Percentiles rank a stretch among this genome's conserved stretches.
Evolutionary conservation across 352 stramenopile species (phyloP).

Genomic region (Pythium sukuiense): DNA sequence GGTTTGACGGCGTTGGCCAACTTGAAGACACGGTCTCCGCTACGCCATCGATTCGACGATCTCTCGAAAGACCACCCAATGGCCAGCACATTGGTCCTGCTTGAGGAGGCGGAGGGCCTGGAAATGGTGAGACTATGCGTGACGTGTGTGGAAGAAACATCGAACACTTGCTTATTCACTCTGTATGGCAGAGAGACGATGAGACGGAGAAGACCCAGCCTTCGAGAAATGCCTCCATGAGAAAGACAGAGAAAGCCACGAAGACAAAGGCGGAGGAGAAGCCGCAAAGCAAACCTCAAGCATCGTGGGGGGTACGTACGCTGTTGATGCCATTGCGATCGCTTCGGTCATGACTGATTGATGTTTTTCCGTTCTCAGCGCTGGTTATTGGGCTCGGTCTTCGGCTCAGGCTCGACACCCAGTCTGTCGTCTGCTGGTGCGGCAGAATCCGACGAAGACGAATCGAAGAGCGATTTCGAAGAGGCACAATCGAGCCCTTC

Average conservation of each 20-base stretch:
- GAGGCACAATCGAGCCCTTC: conserved; percentile 16
- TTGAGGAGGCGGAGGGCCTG: conserved; percentile 39
- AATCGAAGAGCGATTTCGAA: conserved; percentile 20
- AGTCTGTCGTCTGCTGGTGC: background rate
- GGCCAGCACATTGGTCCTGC: conserved; percentile 38
- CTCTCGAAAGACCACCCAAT: conserved; percentile 53
- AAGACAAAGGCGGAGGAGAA: background rate
- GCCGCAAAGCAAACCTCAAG: background rate
- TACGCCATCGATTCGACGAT: conserved; percentile 71
- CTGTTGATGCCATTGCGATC: background rate
- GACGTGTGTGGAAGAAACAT: too few species aligned
- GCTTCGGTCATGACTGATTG: background rate
- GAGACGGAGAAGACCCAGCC: conserved; percentile 1
- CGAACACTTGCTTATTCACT: too few species aligned
- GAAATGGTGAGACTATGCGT: conserved; percentile 13
- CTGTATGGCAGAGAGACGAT: background rate
- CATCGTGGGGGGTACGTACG: conserved; percentile 19
- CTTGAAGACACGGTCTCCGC: conserved; percentile 54
- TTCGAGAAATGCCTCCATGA: background rate
- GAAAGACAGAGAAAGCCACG: background rate
- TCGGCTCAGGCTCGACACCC: conserved; percentile 5
- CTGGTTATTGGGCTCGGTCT: conserved; percentile 29
- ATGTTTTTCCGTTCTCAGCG: conserved; percentile 11
- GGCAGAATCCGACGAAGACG: conserved; percentile 12
- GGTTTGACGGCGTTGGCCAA: conserved; percentile 57